Conservation (phyloP, 371 early-diverging fungal species). For the Rhizopus microsporus region DNA sequence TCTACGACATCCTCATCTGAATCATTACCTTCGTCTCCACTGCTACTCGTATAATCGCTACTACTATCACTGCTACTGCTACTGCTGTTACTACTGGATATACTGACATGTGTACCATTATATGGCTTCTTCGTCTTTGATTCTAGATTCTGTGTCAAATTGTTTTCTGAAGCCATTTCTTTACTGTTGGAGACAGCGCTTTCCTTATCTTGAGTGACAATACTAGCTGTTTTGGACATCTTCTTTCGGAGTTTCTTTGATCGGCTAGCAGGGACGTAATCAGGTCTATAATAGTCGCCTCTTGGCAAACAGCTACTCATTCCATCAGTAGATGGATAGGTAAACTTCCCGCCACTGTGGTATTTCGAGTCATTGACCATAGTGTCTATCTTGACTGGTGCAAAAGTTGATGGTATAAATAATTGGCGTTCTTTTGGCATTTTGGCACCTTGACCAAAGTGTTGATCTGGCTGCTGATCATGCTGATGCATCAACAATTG, state of each 20-base stretch:
- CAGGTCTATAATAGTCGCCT: slow-evolving; percentile 39
- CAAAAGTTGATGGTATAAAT: slow-evolving; percentile 45
- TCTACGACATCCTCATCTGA: slow-evolving; percentile 1
- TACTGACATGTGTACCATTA: not conserved
- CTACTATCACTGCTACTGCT: slow-evolving; percentile 14
- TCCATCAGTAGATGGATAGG: slow-evolving; percentile 21
- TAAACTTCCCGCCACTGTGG: slow-evolving; percentile 50
- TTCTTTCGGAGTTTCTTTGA: slow-evolving; percentile 12
- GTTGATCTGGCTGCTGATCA: not conserved
- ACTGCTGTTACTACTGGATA: slow-evolving; percentile 2
- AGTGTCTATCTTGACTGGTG: slow-evolving; percentile 38
- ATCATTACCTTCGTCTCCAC: slow-evolving; percentile 4
- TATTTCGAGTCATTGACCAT: slow-evolving; percentile 51
- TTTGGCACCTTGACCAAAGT: not conserved
- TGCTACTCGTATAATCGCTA: slow-evolving; percentile 7
- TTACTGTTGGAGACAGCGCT: not conserved
- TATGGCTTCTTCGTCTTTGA: slow-evolving; percentile 1
- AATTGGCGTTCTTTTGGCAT: slow-evolving; percentile 6
- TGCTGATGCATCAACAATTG: not conserved
- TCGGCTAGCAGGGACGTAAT: slow-evolving; percentile 34
- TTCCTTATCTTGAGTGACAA: slow-evolving; percentile 11
- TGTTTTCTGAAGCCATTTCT: not conserved
- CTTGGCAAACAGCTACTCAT: slow-evolving; percentile 1
- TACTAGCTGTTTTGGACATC: slow-evolving; percentile 4
- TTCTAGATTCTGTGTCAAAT: not conserved